phyloP scores from a whole-genome alignment of 768 basidiomycete genomes.

The Lactarius pseudohatsudake region DNA sequence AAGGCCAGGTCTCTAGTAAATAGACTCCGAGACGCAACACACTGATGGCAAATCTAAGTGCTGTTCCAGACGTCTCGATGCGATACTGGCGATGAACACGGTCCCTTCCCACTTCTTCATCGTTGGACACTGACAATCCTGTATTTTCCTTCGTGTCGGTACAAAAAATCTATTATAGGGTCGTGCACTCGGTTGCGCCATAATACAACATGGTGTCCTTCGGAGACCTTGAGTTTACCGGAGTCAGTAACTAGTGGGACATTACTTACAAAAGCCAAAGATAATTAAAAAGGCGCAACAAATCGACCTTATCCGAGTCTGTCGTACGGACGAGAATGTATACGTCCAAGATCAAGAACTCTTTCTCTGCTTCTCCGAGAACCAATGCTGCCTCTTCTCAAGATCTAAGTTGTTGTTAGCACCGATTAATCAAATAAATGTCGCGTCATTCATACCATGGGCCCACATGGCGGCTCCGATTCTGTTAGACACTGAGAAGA shows the following conservation, averaged over 20 bases:
- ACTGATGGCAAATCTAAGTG: no score
- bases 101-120: no score
- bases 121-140: no score
- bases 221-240: not conserved
- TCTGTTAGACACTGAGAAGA: conserved; percentile 83
- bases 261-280: not conserved
- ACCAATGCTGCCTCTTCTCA: conserved; percentile 56
- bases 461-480: conserved; percentile 97
- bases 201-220: not conserved
- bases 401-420: conserved; percentile 43
- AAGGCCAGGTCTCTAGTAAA: no score
- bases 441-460: conserved; percentile 49
- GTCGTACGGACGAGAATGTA: not conserved
- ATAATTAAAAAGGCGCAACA: not conserved
- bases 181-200: not conserved
- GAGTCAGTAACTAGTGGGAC: not conserved
- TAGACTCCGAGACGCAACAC: no score
- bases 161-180: not conserved
- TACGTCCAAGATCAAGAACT: not conserved
- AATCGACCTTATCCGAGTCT: no score
- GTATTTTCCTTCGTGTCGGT: not conserved
- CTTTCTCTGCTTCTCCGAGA: conserved; percentile 38
- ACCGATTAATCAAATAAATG: not conserved
- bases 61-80: no score
- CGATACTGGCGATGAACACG: no score